Evolutionary conservation across 192 early-diverging fungal genomes (phyloP), one percentile per base, ranked within the genome.

Genomic region (Linnemannia elongata): DNA sequence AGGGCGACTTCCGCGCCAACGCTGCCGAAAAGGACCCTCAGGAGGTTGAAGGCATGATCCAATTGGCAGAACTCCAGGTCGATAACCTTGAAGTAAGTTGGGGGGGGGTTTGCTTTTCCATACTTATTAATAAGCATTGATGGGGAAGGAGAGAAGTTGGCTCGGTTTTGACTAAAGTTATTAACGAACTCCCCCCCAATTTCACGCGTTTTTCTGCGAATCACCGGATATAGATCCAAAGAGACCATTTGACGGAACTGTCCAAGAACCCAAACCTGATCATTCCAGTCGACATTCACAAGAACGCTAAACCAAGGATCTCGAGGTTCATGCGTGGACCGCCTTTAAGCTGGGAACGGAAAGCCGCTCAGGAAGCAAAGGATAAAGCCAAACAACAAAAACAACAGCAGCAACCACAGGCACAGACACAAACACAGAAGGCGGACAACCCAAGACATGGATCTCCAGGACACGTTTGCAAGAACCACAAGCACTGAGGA

Each of bases 281-380:
- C 35, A 87, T 87, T 33, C 85, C 85, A 7, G 85, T 87, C 3
- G 85, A 87, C 42, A 87, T 87, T n/a, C 69, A 87, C 66, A 87
- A 87, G 76, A 75, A 87, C 68, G 85, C 85, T 10, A 78, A 74
- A 27, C 85, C 79, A 47, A 87, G 69, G 72, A 72, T 81, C n/a
- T 87, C 85, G 9, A 76, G 54, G 41, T 87, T 87, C 66, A 87
- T 87, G 85, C 81, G 55, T 5, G 85, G 85, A 20, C 85, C 85
- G 24, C 85, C 85, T 17, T 42, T 87, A 22, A 87, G 85, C 47
- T 87, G 85, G 85, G 85, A 87, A 81, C 47, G 79, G 30, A 81
- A 78, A 20, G 85, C 85, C 39, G 76, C 76, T 6, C 85, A 87
- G 54, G 75, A 81, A 41, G 80, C 79, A 8, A 81, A 81, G 78